Evolutionary conservation across 2,329 filamentous ascomycete species (phyloP).

Genomic region (Fusarium secorum): DNA sequence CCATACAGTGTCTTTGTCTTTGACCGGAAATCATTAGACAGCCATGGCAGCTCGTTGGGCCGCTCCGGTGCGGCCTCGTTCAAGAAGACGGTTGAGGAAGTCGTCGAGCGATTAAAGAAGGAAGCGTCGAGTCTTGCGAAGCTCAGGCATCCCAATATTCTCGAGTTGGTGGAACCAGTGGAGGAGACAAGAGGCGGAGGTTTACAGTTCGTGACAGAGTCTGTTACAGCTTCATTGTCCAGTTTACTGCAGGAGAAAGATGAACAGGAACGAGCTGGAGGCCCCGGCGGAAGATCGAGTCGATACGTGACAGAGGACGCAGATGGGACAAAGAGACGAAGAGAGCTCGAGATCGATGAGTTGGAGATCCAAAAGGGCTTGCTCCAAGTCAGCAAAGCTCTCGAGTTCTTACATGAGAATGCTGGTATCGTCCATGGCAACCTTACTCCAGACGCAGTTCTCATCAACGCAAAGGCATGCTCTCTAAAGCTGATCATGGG

Average conservation of each 20-base stretch:
- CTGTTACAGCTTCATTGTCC: constrained; percentile 87
- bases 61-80: constrained; percentile 66
- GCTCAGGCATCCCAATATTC: constrained; percentile 86
- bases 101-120: constrained; percentile 88
- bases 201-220: constrained; percentile 94
- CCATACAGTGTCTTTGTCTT: constrained; percentile 92
- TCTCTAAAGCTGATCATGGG: not conserved
- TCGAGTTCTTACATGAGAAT: constrained; percentile 96
- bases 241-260: constrained; percentile 87
- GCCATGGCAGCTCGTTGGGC: constrained; percentile 52
- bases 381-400: constrained; percentile 88
- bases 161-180: constrained; percentile 93
- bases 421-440: constrained; percentile 94
- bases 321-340: constrained; percentile 74
- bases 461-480: constrained; percentile 88
- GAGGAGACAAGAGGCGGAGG: constrained; percentile 93
- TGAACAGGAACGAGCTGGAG: constrained; percentile 76
- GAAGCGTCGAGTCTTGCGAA: constrained; percentile 90
- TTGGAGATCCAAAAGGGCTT: constrained; percentile 97
- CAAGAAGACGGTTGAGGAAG: constrained; percentile 86
- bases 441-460: constrained; percentile 89
- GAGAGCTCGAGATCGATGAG: constrained; percentile 94
- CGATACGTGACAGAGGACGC: constrained; percentile 83
- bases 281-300: constrained; percentile 74
- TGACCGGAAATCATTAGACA: constrained; percentile 85